These are phyloP conservation scores for Dictyostelium capitatum DNA, from an alignment of 78 protist species.

Conservation along the genomic window DNA sequence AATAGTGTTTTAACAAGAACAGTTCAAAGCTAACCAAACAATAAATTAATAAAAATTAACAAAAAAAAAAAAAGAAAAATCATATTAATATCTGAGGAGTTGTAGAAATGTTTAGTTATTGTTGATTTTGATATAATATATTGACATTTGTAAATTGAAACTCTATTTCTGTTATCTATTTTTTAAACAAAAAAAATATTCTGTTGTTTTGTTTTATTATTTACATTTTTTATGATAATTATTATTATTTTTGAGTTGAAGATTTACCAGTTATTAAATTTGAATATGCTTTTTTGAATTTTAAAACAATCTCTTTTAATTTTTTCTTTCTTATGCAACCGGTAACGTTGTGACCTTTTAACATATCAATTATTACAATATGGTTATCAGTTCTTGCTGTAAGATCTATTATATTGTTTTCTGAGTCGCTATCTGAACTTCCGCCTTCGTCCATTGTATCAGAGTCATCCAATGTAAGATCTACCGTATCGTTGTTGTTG, in stretches of 20 bases:
- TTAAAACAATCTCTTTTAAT: no score
- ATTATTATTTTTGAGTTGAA: no score
- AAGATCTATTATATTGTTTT: neutral
- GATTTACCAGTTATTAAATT: neutral
- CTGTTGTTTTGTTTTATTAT: no score
- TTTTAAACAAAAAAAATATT: no score
- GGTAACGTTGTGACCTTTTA: neutral
- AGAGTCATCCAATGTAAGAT: neutral
- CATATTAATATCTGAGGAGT: no score
- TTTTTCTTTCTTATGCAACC: neutral
- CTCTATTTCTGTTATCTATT: no score
- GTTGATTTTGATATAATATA: no score
- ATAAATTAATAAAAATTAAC: no score
- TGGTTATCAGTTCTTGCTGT: neutral
- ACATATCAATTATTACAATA: neutral
- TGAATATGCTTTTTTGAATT: neutral
- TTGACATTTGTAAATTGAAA: no score
- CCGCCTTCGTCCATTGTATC: neutral
- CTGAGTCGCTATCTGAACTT: neutral
- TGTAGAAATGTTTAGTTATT: no score
- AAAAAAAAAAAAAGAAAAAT: no score
- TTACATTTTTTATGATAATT: no score
- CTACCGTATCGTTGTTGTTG: neutral
- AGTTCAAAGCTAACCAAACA: constrained; percentile 8
- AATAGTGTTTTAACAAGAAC: neutral